Percentiles rank a stretch among this genome's conserved stretches.
Conservation (phyloP, 805 yeast genomes). For the Sugiyamaella mastotermitis region DNA sequence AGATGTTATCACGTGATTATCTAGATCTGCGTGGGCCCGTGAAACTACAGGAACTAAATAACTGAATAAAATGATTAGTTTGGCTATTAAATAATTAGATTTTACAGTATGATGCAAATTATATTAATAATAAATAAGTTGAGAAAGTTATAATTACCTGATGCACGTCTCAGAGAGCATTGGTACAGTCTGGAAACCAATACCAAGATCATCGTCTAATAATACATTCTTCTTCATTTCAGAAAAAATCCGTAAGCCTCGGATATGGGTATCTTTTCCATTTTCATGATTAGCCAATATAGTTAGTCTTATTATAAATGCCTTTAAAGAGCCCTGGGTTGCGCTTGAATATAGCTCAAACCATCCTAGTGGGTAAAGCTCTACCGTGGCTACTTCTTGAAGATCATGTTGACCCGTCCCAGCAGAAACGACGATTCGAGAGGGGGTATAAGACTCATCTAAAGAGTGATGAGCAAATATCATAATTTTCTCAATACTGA, state of each 20-base stretch:
- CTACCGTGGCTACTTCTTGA: conserved; percentile 55
- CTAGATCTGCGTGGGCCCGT: too few relatives aligned
- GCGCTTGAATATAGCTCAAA: conserved; percentile 54
- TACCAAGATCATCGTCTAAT: conserved; percentile 19
- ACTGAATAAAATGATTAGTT: too few relatives aligned
- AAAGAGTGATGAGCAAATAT: conserved; percentile 61
- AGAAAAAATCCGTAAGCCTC: conserved; percentile 63
- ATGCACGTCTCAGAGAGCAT: too few relatives aligned
- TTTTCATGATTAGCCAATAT: conserved; percentile 80
- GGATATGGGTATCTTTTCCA: conserved; percentile 90
- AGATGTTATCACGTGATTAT: too few relatives aligned
- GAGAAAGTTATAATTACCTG: too few relatives aligned
- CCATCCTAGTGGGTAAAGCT: conserved; percentile 74
- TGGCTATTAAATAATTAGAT: too few relatives aligned
- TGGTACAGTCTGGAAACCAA: too few relatives aligned
- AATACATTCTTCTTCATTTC: conserved; percentile 30
- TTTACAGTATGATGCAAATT: too few relatives aligned
- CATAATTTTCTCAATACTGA: conserved; percentile 60
- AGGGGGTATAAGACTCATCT: conserved; percentile 94
- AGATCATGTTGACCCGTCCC: conserved; percentile 80
- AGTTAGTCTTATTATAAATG: conserved; percentile 58
- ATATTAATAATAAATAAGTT: too few relatives aligned
- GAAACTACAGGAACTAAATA: too few relatives aligned
- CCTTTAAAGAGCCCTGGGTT: conserved; percentile 46
- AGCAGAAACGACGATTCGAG: conserved; percentile 54